Conservation (phyloP, 2,329 filamentous ascomycete genomes). For the Colletotrichum navitas region DNA sequence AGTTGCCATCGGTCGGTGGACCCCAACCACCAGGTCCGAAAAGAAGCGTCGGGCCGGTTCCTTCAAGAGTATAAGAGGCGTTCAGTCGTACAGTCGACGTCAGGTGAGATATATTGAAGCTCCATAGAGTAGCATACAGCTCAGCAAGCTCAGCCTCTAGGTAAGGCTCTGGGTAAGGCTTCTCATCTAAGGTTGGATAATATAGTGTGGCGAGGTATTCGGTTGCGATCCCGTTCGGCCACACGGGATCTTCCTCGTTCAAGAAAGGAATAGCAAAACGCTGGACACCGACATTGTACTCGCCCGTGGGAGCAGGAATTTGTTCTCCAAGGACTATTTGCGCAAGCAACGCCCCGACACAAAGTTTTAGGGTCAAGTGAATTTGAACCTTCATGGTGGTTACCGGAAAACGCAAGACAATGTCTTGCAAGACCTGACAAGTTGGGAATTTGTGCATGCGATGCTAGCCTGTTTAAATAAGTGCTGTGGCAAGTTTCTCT, state of each 20-base stretch:
- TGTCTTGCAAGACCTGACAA: accelerated
- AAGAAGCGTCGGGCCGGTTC: slow-evolving; percentile 29
- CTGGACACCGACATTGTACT: slow-evolving; percentile 40
- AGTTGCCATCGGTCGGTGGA: slow-evolving; percentile 32
- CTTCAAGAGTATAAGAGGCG: slow-evolving; percentile 22
- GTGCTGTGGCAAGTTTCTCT: neutral
- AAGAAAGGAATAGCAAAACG: slow-evolving; percentile 30
- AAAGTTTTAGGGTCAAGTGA: neutral
- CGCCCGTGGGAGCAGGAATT: slow-evolving; percentile 18
- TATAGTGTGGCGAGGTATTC: slow-evolving; percentile 41
- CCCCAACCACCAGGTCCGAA: slow-evolving; percentile 39
- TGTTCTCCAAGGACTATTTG: neutral
- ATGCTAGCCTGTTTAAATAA: slow-evolving; percentile 1
- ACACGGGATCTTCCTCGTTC: slow-evolving; percentile 18
- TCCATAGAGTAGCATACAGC: slow-evolving; percentile 18
- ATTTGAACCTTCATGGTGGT: neutral
- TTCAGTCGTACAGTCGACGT: slow-evolving; percentile 37
- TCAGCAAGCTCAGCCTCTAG: slow-evolving; percentile 38
- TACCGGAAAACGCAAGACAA: neutral
- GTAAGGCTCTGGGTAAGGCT: slow-evolving; percentile 24
- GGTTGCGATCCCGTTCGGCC: slow-evolving; percentile 32
- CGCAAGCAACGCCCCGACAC: neutral
- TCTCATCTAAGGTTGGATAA: slow-evolving; percentile 34
- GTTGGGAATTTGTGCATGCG: accelerated
- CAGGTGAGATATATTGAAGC: slow-evolving; percentile 33